Conservation (phyloP, 192 early-diverging fungal genomes). For the Entomortierella parvispora region DNA sequence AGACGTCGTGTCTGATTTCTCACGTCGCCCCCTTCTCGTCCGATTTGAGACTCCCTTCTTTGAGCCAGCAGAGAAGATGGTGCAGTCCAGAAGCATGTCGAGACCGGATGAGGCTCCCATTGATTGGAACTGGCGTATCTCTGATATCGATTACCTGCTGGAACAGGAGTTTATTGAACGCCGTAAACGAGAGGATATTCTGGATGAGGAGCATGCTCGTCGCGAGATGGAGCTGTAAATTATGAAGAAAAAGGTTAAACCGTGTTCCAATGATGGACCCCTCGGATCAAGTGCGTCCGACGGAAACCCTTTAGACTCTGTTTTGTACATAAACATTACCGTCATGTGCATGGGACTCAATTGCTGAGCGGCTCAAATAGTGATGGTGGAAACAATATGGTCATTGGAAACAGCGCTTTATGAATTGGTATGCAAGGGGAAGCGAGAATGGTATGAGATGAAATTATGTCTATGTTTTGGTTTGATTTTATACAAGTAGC, state of each 20-base stretch:
- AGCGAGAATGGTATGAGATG: too few species aligned
- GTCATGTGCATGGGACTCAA: too few species aligned
- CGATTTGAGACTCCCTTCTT: constrained; percentile 63
- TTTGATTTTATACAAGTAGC: too few species aligned
- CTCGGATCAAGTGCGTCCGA: too few species aligned
- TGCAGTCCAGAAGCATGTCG: constrained; percentile 51
- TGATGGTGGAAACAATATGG: too few species aligned
- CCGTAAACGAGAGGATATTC: constrained; percentile 29
- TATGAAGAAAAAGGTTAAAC: neutral
- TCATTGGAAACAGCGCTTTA: too few species aligned
- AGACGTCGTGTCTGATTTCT: constrained; percentile 58
- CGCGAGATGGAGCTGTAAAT: constrained; percentile 43
- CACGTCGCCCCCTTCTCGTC: constrained; percentile 55
- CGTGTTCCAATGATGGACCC: too few species aligned
- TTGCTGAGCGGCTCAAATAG: too few species aligned
- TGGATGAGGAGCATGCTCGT: constrained; percentile 45
- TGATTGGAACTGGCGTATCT: constrained; percentile 61
- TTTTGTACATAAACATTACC: too few species aligned
- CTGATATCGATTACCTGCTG: constrained; percentile 62
- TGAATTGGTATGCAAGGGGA: too few species aligned
- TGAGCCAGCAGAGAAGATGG: constrained; percentile 60
- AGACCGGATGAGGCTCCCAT: constrained; percentile 47
- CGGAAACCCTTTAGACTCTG: too few species aligned
- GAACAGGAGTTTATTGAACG: constrained; percentile 55
- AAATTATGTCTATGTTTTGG: too few species aligned